Base-by-base conservation (phyloP, 139 green algal genomes). In the Nannochloris sp. region DNA sequence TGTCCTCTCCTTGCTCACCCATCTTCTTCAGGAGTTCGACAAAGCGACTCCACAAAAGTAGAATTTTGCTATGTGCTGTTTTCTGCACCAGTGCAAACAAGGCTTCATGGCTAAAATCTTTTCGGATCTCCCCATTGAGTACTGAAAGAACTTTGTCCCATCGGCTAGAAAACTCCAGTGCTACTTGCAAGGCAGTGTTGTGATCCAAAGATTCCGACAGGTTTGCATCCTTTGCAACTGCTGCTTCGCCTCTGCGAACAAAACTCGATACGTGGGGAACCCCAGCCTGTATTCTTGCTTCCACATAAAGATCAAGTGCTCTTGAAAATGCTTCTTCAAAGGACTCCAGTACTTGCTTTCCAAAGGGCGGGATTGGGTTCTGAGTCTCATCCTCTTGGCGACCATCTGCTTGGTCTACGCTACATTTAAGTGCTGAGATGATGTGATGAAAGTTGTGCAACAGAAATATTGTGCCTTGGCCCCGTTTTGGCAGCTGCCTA, bases 11-110 rank as follows among this genome's bases (percentile, higher is more conserved):
- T 49, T 83, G 75, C 0, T 80, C 65, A 7, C 88, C 88, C 60
- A 88, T 81, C 46, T 71, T 71, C 76, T 95, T 92, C 14, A 92
- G 64, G 62, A 95, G 72, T 59, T 97, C 92, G 66, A 97, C 72
- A 60, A 95, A 75, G 49, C 92, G 81, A 1, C 88, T 96, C 75
- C 97, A 98, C 75, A 94, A 91, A 49, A 96, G 77, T 63, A 98
- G 75, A 46, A 97, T 75, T 64, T 94, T 80, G 5, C 91, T 97
- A 81, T 97, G 89, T 19, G 85, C 85, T 0, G 87, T 83, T 74
- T 95, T 81, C 60, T 94, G 70, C 49, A 96, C 88, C 31, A 90
- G 77, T 21, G 84, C 72, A 0, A 75, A 87, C 19, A 69, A 36
- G 19, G 48, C n/a, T 16, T 65, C 70, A 36, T 43, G 37, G 4